phyloP scores from a whole-genome alignment of 441 rosid genomes.

The Erysimum cheiri region DNA sequence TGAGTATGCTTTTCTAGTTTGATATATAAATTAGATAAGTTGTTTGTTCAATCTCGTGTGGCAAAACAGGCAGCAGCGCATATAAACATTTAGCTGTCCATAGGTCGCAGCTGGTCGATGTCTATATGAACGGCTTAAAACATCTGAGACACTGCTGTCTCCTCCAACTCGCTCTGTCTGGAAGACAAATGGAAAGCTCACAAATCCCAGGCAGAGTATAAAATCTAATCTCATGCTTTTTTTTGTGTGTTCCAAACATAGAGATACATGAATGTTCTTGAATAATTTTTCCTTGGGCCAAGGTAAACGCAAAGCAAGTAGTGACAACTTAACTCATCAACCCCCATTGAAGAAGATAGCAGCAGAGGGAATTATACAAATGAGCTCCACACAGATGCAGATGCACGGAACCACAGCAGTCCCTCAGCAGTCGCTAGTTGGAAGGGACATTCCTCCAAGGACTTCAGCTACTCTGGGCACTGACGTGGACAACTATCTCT shows the following conservation, averaged over 20 bases:
- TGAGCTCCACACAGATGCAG: constrained; percentile 56
- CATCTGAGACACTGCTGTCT: constrained; percentile 50
- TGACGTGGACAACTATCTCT: constrained; percentile 50
- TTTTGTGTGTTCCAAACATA: constrained; percentile 1
- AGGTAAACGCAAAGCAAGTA: constrained; percentile 63
- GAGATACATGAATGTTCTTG: not conserved
- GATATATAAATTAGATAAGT: not conserved
- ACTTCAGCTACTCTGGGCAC: constrained; percentile 46
- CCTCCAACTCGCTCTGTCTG: constrained; percentile 47
- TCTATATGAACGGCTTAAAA: constrained; percentile 55
- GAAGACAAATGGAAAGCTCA: constrained; percentile 50
- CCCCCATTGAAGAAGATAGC: constrained; percentile 58
- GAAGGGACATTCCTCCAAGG: constrained; percentile 46
- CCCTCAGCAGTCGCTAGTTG: constrained; percentile 42
- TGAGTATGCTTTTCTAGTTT: constrained; percentile 34
- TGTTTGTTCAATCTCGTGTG: constrained; percentile 28
- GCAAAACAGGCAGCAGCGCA: constrained; percentile 23
- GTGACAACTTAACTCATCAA: constrained; percentile 55
- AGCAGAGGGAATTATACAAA: constrained; percentile 49
- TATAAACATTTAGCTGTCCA: constrained; percentile 21
- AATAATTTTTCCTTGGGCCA: constrained; percentile 20
- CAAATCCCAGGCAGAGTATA: constrained; percentile 54
- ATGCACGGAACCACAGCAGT: constrained; percentile 48
- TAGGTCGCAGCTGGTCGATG: constrained; percentile 69
- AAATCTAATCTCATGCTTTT: constrained; percentile 15